Conservation (phyloP, 805 yeast species). For the Metschnikowia corniflorae region DNA sequence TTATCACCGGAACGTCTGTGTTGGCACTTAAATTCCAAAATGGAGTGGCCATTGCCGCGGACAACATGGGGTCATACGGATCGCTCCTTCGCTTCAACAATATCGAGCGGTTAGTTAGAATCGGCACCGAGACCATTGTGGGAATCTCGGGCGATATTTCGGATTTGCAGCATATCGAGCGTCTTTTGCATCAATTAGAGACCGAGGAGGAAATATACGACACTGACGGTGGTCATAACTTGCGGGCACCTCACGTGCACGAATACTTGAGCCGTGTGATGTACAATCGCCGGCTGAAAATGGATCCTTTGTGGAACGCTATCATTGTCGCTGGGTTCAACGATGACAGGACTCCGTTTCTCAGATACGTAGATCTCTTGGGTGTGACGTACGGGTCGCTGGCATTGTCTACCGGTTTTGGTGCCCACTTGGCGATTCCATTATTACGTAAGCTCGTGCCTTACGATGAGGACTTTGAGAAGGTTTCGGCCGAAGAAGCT, state of each 20-base stretch:
- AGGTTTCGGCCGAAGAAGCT: constrained; percentile 71
- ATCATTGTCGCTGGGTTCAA: constrained; percentile 86
- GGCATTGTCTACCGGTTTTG: constrained; percentile 92
- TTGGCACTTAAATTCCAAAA: constrained; percentile 84
- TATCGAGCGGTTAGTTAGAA: constrained; percentile 78
- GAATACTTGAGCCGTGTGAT: constrained; percentile 81
- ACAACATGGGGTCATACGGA: constrained; percentile 88
- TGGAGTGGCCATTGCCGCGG: constrained; percentile 95
- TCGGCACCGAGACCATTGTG: constrained; percentile 83
- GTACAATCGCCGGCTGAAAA: constrained; percentile 83
- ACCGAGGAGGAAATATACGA: constrained; percentile 74
- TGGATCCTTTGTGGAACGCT: constrained; percentile 97
- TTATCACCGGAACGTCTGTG: constrained; percentile 95
- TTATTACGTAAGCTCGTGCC: constrained; percentile 81
- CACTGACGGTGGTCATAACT: constrained; percentile 50
- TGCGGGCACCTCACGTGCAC: constrained; percentile 85
- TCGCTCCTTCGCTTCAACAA: constrained; percentile 83
- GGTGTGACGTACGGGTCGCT: constrained; percentile 91
- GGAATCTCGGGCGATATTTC: constrained; percentile 94
- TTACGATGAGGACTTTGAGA: constrained; percentile 67
- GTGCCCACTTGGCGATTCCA: constrained; percentile 92
- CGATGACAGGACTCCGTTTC: constrained; percentile 58
- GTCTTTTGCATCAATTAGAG: constrained; percentile 73
- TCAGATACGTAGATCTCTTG: constrained; percentile 82
- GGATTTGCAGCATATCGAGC: constrained; percentile 82